Evolutionary conservation across 805 yeast genomes (phyloP).

Genomic region (Suhomyces faveliae): DNA sequence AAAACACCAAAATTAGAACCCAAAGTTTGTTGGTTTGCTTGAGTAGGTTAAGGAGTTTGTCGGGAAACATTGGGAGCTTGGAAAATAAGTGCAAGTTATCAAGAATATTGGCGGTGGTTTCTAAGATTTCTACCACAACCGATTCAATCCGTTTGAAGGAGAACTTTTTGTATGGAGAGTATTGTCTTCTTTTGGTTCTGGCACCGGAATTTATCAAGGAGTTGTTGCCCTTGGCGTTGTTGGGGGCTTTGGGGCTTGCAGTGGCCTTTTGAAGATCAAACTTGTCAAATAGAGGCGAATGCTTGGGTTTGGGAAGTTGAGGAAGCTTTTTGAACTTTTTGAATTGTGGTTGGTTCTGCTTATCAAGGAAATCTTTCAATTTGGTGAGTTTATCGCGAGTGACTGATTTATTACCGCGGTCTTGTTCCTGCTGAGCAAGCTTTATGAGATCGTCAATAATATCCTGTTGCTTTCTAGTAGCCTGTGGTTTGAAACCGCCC

Average conservation of each 20-base stretch:
- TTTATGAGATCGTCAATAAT: slow-evolving; percentile 27
- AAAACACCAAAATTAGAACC: slow-evolving; percentile 40
- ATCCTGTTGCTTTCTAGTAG: slow-evolving; percentile 17
- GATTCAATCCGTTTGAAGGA: slow-evolving; percentile 32
- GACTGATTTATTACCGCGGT: slow-evolving; percentile 36
- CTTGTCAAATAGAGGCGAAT: slow-evolving; percentile 35
- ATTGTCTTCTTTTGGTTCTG: not conserved
- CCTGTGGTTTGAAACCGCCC: not conserved
- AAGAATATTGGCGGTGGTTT: slow-evolving; percentile 36
- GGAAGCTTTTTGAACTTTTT: slow-evolving; percentile 13
- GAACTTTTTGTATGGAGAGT: slow-evolving; percentile 17
- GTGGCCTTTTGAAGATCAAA: slow-evolving; percentile 22
- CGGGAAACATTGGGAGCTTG: slow-evolving; percentile 44
- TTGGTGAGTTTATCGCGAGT: slow-evolving; percentile 37
- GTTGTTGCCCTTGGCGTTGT: slow-evolving; percentile 2
- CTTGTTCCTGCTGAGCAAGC: slow-evolving; percentile 38
- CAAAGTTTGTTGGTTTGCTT: slow-evolving; percentile 45
- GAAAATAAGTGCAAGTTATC: slow-evolving; percentile 44
- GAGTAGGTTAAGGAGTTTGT: slow-evolving; percentile 26
- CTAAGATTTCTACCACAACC: slow-evolving; percentile 29
- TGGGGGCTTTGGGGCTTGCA: not conserved
- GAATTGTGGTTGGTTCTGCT: slow-evolving; percentile 11
- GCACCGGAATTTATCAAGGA: not conserved
- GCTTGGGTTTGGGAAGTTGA: slow-evolving; percentile 28
- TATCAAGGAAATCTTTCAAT: slow-evolving; percentile 25